Evolutionary conservation across 2,329 filamentous ascomycete species (phyloP), one percentile per base, ranked within the genome.

Genomic region (Paraphoma chrysanthemicola): DNA sequence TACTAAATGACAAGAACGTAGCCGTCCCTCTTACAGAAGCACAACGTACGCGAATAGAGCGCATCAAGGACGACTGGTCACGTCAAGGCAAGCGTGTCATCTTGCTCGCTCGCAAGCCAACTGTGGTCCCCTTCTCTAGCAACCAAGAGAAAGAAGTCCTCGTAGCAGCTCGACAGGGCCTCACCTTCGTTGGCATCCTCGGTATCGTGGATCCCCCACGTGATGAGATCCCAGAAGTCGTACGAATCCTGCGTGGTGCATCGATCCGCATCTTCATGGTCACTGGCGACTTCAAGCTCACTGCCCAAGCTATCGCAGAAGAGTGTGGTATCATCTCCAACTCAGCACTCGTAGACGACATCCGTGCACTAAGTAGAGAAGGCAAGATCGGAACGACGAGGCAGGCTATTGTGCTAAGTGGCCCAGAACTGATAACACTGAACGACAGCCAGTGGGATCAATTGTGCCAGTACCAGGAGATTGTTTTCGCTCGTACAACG

Each of bases 231-330:
- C 83, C 85, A 0, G 79, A 80, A 11, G 85, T 87, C 1, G 78
- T 88, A 29, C 77, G 80, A n/a, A 90, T 84, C 0, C 80, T 92
- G 14, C 84, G 89, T 11, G 81, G 85, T 1, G 90, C 91, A 4
- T 88, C 89, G 1, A 89, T 93, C 51, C 82, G 88, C n/a, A 87
- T 92, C 30, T 89, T 90, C 74, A 93, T 93, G 90, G 90, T 93
- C 0, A 93, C 90, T 1, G 90, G 90, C 9, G 90, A 93, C 68
- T 92, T 90, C 70, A 88, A 88, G 28, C 82, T 92, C 14, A 93
- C 90, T 0, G 90, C 90, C 0, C 82, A 87, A 59, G 88, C 90
- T 1, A 92, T 93, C 59, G 89, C 90, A 0, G 81, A 84, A 3
- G 86, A 92, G 52, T 91, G 89, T 57, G 88, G 90, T 8, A 92